Base-by-base conservation (phyloP, 169 alveolate genomes). In the Prorocentrum cordatum region DNA sequence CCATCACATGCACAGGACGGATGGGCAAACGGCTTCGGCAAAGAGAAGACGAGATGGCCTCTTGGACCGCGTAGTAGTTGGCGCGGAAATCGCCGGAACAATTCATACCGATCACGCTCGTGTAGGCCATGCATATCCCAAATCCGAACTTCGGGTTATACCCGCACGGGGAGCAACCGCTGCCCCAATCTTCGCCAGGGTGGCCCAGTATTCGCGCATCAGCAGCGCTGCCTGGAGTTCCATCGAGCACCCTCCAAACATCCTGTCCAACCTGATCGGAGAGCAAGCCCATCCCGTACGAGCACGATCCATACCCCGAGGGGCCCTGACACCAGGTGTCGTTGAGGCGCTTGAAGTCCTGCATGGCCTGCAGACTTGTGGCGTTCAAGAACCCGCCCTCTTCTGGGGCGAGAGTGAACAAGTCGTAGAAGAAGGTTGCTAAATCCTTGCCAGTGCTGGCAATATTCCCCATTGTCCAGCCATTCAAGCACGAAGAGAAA, bases 391-490 rank as follows among this genome's bases (percentile, higher is more conserved):
- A 79, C 12, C 88, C 88, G 18, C 75, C 75, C 54, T 14, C 20
- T 9, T 5, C 7, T 3, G 64, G 12, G 47, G 47, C 47, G 12
- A 12, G 45, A 10, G 88, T 24, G 35, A 79, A 79, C 35, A 79
- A 12, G 29, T 79, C 88, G 22, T 27, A 79, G 75, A 79, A 79
- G 64, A 79, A 79, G 50, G 88, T 79, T 14, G 88, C 88, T 38
- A 79, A 42, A 45, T 79, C 88, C 39, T 18, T 33, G 7, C 75
- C 88, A 26, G 75, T 27, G 32, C 75, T 79, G 20, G 88, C 88
- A 24, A 79, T 64, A 64, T 79, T 79, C 32, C 88, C 88, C 88
- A 79, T 79, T 2, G 88, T 79, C 88, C 88, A 79, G 45, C 88
- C 88, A 27, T 79, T 79, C 47, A 79, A 16, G 88, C 88, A 79